Evolutionary conservation across 257 asterid genomes (phyloP).

Genomic region (Plectranthus barbatus): DNA sequence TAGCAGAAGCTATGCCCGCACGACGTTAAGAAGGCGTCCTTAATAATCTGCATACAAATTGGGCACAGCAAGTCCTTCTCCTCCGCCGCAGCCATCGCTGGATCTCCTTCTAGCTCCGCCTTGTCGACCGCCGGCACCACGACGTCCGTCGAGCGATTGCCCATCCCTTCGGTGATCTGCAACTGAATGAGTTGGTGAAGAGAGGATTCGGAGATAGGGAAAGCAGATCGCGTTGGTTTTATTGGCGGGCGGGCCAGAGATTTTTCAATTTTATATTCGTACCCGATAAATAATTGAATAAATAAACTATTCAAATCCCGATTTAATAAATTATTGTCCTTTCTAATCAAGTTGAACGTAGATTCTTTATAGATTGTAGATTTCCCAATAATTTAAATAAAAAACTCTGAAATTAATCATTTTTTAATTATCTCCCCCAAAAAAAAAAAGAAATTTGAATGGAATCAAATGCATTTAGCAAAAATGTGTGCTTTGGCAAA

Average conservation of each 20-base stretch:
- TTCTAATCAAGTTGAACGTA: too few species aligned
- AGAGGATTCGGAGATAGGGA: background rate
- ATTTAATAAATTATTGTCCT: too few species aligned
- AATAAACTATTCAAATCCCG: too few species aligned
- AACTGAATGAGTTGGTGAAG: background rate
- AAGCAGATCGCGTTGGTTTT: background rate
- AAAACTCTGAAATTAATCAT: too few species aligned
- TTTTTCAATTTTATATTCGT: background rate
- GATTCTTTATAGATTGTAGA: too few species aligned
- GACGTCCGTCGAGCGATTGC: constrained; percentile 30
- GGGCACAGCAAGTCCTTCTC: constrained; percentile 67
- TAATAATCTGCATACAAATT: constrained; percentile 70
- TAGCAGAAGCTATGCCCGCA: constrained; percentile 89
- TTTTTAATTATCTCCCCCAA: too few species aligned
- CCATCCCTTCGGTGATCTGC: constrained; percentile 19
- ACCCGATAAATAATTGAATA: too few species aligned
- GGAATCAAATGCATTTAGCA: too few species aligned
- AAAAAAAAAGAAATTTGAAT: too few species aligned
- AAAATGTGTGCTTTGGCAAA: too few species aligned
- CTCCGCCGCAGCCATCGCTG: constrained; percentile 17
- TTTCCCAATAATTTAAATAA: too few species aligned
- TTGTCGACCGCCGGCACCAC: constrained; percentile 30
- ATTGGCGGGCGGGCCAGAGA: background rate
- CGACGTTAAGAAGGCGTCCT: constrained; percentile 63
- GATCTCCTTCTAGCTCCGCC: constrained; percentile 17